These are phyloP conservation scores for Solanum hybrid DNA, from an alignment of 305 asterid genomes.

Conservation along the genomic window DNA sequence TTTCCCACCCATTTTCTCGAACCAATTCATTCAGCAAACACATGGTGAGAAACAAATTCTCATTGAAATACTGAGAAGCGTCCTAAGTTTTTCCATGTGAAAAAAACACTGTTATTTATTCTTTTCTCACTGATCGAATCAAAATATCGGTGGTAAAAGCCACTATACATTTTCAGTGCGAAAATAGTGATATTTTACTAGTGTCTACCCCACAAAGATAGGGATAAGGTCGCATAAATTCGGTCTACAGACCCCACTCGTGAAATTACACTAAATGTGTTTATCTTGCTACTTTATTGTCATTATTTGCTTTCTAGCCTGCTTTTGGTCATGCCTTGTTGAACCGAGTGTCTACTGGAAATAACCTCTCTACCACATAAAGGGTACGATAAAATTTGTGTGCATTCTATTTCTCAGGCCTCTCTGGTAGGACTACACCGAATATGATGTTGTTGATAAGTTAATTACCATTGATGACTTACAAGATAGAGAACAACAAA, in stretches of 20 bases:
- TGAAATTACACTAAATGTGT: neutral
- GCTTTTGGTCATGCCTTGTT: neutral
- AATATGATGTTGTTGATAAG: neutral
- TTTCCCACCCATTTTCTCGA: neutral
- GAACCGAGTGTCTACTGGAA: neutral
- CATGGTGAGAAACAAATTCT: neutral
- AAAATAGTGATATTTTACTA: neutral
- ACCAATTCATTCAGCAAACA: neutral
- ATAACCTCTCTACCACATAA: neutral
- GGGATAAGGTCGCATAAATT: neutral
- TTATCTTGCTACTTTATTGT: neutral
- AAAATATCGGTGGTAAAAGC: neutral
- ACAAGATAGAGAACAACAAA: constrained; percentile 16
- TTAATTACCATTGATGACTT: neutral
- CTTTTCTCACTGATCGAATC: neutral
- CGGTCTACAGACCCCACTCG: neutral
- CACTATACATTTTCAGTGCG: neutral
- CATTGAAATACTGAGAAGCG: neutral
- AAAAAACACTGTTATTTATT: neutral
- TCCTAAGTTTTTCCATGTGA: neutral
- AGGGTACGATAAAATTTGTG: rapidly evolving
- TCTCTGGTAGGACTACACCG: rapidly evolving
- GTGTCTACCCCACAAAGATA: neutral
- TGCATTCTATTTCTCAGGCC: neutral
- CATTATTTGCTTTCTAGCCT: neutral